These are phyloP conservation scores for Inga laurina DNA, from an alignment of 306 rosid genomes.

Conservation along the genomic window DNA sequence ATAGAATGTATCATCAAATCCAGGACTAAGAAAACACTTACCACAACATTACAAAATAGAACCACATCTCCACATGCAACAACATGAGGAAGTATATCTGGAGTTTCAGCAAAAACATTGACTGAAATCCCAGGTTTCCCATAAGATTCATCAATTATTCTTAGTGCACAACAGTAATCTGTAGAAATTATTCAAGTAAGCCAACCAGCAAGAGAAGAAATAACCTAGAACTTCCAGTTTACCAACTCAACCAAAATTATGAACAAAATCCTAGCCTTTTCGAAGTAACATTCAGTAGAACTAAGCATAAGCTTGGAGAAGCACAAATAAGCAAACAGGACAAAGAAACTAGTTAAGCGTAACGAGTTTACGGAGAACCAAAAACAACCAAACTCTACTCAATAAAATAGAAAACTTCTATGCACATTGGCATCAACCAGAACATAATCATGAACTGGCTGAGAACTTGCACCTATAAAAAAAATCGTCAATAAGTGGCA, in stretches of 20 bases:
- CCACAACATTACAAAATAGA: conserved; percentile 50
- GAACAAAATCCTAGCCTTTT: background rate
- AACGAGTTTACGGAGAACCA: no score
- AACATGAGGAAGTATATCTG: conserved; percentile 57
- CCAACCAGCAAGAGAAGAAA: conserved; percentile 7
- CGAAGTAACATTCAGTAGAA: background rate
- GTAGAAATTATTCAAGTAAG: conserved; percentile 37
- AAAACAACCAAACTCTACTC: background rate
- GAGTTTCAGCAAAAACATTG: conserved; percentile 48
- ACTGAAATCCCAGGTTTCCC: conserved; percentile 41
- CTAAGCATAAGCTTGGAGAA: background rate
- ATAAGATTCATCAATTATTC: conserved; percentile 56
- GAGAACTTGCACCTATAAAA: conserved; percentile 59
- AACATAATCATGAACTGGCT: conserved; percentile 47
- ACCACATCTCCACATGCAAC: conserved; percentile 64
- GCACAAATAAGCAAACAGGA: background rate
- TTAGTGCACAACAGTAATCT: conserved; percentile 56
- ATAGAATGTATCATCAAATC: background rate
- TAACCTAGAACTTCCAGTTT: background rate
- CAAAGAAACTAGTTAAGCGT: background rate
- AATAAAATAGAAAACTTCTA: background rate
- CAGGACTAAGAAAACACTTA: conserved; percentile 46
- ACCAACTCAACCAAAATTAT: no score
- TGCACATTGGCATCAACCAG: background rate
- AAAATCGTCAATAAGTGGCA: conserved; percentile 64